These are phyloP conservation scores for Orobanche coerulescens DNA, from an alignment of 257 asterid genomes.

Conservation along the genomic window DNA sequence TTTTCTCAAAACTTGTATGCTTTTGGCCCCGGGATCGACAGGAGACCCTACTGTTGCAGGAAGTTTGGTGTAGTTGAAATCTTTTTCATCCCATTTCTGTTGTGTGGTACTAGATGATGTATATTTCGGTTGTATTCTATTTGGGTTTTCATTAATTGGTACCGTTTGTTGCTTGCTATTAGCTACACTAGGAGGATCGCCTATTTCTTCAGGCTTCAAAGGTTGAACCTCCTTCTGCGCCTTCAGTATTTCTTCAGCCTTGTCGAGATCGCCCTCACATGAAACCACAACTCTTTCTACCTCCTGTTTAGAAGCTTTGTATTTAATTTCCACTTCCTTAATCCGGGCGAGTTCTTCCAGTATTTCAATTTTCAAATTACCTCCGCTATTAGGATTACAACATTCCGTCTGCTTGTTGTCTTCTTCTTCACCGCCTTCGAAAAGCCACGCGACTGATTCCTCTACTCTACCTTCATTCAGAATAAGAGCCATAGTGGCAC, in stretches of 20 bases:
- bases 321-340: constrained; percentile 50
- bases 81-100: constrained; percentile 45
- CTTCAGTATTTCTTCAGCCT: constrained; percentile 53
- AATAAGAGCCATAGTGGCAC: constrained; percentile 75
- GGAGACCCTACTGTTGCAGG: constrained; percentile 33
- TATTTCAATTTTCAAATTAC: constrained; percentile 59
- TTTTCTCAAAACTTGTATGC: constrained; percentile 35
- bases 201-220: constrained; percentile 40
- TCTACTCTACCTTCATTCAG: constrained; percentile 72
- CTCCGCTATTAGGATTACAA: constrained; percentile 34
- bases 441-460: constrained; percentile 72
- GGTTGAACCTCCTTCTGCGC: constrained; percentile 43
- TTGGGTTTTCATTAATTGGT: constrained; percentile 26
- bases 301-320: constrained; percentile 64
- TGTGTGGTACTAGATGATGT: constrained; percentile 28
- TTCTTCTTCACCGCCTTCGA: constrained; percentile 58
- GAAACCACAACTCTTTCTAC: constrained; percentile 59
- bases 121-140: constrained; percentile 29
- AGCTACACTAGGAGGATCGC: constrained; percentile 32
- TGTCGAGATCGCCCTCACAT: constrained; percentile 62
- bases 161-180: constrained; percentile 28
- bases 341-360: constrained; percentile 62
- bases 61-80: constrained; percentile 38
- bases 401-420: constrained; percentile 31
- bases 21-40: constrained; percentile 38